These are phyloP conservation scores for Cordyceps javanica DNA, from an alignment of 2,329 filamentous ascomycete species.

Conservation along the genomic window DNA sequence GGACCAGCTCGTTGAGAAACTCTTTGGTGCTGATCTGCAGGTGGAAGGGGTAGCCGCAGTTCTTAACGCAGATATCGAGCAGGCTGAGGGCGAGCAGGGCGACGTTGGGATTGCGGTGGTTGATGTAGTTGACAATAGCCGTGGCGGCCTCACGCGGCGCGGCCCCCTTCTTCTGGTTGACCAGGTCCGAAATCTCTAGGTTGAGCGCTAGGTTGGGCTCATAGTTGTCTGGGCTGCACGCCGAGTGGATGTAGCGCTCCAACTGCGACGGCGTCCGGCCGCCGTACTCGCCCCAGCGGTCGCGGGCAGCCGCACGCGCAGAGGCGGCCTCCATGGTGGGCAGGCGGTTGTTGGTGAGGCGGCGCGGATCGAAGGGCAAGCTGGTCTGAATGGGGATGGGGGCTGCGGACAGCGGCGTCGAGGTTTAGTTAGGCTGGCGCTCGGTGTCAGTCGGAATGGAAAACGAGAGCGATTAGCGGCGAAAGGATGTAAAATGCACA, in stretches of 20 bases:
- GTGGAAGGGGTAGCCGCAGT: slow-evolving; percentile 98
- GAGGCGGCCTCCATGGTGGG: slow-evolving; percentile 83
- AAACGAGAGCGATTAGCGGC: background rate
- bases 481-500: background rate
- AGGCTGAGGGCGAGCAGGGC: slow-evolving; percentile 83
- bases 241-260: slow-evolving; percentile 91
- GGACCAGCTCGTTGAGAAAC: slow-evolving; percentile 95
- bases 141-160: slow-evolving; percentile 92
- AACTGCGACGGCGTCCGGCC: slow-evolving; percentile 77
- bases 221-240: slow-evolving; percentile 95
- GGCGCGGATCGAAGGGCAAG: background rate
- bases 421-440: background rate
- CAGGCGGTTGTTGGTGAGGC: background rate
- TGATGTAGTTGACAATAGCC: slow-evolving; percentile 88
- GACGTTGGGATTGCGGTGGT: slow-evolving; percentile 95
- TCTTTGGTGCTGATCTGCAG: slow-evolving; percentile 98
- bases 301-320: slow-evolving; percentile 88
- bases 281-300: slow-evolving; percentile 82
- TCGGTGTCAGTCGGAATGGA: background rate
- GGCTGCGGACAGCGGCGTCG: background rate
- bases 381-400: background rate
- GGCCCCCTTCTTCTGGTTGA: slow-evolving; percentile 96
- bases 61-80: slow-evolving; percentile 98
- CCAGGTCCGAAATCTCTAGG: slow-evolving; percentile 91
- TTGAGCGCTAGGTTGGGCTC: slow-evolving; percentile 95